phyloP scores from a whole-genome alignment of 2,329 filamentous ascomycete genomes.

The Tolypocladium nubicola region DNA sequence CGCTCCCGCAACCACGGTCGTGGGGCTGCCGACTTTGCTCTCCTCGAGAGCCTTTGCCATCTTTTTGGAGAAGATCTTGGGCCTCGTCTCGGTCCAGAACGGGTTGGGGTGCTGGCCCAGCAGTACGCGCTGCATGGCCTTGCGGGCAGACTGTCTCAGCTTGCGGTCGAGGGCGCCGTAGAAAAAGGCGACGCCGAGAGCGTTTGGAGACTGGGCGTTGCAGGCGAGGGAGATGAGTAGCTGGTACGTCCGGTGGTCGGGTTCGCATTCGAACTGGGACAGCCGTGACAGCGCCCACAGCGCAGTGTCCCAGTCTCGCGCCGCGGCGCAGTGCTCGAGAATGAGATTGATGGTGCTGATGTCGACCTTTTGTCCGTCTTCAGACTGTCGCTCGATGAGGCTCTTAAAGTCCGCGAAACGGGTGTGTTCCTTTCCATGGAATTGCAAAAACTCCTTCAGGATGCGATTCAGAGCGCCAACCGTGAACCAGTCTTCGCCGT shows the following conservation, averaged over 20 bases:
- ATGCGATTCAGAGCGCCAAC: conserved; percentile 24
- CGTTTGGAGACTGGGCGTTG: conserved; percentile 15
- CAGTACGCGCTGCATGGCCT: conserved; percentile 14
- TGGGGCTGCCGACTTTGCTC: conserved; percentile 7
- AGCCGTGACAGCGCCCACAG: conserved; percentile 18
- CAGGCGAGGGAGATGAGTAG: conserved; percentile 27
- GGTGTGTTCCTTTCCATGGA: conserved; percentile 17
- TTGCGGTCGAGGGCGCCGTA: conserved; percentile 20
- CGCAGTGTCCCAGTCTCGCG: conserved; percentile 19
- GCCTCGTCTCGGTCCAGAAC: conserved; percentile 17
- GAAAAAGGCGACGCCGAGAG: conserved; percentile 20
- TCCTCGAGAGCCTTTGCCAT: conserved; percentile 11
- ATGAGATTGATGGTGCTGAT: conserved; percentile 26
- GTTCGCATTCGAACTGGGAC: conserved; percentile 10
- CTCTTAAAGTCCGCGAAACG: conserved; percentile 15
- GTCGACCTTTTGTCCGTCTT: conserved; percentile 14
- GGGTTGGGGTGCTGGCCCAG: conserved; percentile 10
- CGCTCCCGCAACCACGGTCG: conserved; percentile 11
- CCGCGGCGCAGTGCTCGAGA: conserved; percentile 17
- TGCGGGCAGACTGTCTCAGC: conserved; percentile 14
- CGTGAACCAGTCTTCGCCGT: conserved; percentile 35
- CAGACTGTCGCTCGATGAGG: conserved; percentile 13
- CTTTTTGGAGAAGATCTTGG: conserved; percentile 16
- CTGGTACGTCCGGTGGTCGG: conserved; percentile 22
- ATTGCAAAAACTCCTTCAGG: conserved; percentile 30